Conservation (phyloP, 441 rosid species). For the Pelargonium australe region DNA sequence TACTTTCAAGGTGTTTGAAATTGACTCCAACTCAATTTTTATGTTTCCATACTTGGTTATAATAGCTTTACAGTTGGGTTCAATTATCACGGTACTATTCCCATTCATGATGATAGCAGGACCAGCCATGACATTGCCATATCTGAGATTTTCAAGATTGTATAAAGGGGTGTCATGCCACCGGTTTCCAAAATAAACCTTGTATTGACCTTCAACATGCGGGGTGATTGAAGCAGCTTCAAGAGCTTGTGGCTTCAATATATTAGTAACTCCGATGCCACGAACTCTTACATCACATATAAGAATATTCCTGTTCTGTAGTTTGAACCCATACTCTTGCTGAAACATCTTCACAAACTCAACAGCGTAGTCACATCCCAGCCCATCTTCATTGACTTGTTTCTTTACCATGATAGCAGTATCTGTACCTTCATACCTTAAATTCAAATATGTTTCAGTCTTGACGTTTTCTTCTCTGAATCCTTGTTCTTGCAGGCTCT, state of each 20-base stretch:
- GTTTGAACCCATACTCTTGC: slow-evolving; percentile 87
- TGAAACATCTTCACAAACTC: slow-evolving; percentile 76
- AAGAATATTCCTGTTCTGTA: slow-evolving; percentile 63
- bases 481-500: slow-evolving; percentile 68
- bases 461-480: slow-evolving; percentile 54
- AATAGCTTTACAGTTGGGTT: slow-evolving; percentile 69
- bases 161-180: slow-evolving; percentile 69
- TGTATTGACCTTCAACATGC: slow-evolving; percentile 51
- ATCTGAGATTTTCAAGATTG: slow-evolving; percentile 70
- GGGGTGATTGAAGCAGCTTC: slow-evolving; percentile 44
- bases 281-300: slow-evolving; percentile 88
- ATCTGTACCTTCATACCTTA: slow-evolving; percentile 91
- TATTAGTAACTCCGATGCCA: slow-evolving; percentile 77
- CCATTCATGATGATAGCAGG: slow-evolving; percentile 96
- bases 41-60: slow-evolving; percentile 86
- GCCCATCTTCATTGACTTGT: slow-evolving; percentile 36
- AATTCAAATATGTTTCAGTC: slow-evolving; percentile 68
- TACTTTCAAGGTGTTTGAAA: slow-evolving; percentile 33
- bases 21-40: slow-evolving; percentile 56
- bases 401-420: slow-evolving; percentile 89
- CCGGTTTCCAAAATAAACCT: slow-evolving; percentile 61
- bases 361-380: slow-evolving; percentile 47
- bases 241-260: slow-evolving; percentile 59
- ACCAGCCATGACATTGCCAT: slow-evolving; percentile 55
- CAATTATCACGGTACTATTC: slow-evolving; percentile 84